Percentiles rank a stretch among this genome's conserved stretches.
Evolutionary conservation across 2,329 filamentous ascomycete genomes (phyloP).

Genomic region (Apiospora arundinis): DNA sequence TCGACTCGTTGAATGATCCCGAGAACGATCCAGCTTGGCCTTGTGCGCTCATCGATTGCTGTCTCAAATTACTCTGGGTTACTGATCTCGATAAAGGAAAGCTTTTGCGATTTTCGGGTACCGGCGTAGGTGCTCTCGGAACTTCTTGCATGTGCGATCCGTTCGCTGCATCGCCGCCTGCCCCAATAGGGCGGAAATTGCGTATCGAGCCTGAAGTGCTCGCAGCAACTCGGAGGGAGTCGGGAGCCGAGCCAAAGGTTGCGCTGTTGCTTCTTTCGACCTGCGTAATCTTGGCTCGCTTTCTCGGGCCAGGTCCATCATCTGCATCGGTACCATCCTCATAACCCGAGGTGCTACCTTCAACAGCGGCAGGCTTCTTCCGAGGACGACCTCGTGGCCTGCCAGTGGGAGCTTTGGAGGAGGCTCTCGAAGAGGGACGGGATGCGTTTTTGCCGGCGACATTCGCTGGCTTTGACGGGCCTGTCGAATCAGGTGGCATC

Average conservation of each 20-base stretch:
- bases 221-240: slow-evolving; percentile 87
- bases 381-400: slow-evolving; percentile 62
- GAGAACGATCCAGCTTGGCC: slow-evolving; percentile 48
- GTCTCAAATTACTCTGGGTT: slow-evolving; percentile 60
- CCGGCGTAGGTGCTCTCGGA: slow-evolving; percentile 79
- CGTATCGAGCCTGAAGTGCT: slow-evolving; percentile 89
- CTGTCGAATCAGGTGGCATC: neutral
- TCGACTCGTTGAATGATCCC: slow-evolving; percentile 41
- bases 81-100: slow-evolving; percentile 40
- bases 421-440: slow-evolving; percentile 63
- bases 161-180: slow-evolving; percentile 50
- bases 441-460: neutral
- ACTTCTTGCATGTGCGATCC: slow-evolving; percentile 69
- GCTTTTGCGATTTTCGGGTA: slow-evolving; percentile 57
- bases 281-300: slow-evolving; percentile 80
- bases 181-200: slow-evolving; percentile 76
- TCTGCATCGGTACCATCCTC: slow-evolving; percentile 71
- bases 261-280: slow-evolving; percentile 74
- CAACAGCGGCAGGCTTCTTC: slow-evolving; percentile 54
- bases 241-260: slow-evolving; percentile 74
- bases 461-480: neutral
- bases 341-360: slow-evolving; percentile 76
- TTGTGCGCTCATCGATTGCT: slow-evolving; percentile 64
- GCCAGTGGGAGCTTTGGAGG: slow-evolving; percentile 58
- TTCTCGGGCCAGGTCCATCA: slow-evolving; percentile 65